A percentile compares a stretch with the other conserved stretches of the same genome.
These are phyloP conservation scores for Detonula confervacea DNA, from an alignment of 352 stramenopile genomes.

Conservation along the genomic window DNA sequence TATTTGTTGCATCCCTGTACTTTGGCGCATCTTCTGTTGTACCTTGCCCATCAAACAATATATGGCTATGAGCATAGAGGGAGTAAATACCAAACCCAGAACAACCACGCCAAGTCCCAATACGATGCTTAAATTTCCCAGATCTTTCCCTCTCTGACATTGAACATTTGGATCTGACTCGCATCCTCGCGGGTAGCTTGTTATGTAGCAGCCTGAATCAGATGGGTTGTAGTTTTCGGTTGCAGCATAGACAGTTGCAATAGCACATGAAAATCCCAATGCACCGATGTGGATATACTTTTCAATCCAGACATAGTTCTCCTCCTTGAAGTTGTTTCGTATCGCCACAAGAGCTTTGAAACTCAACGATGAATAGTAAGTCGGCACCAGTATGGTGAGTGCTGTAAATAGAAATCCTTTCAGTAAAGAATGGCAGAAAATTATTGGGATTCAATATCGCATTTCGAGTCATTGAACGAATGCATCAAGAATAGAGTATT, in stretches of 20 bases:
- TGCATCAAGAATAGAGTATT: background rate
- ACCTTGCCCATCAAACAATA: conserved; percentile 11
- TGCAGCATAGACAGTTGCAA: background rate
- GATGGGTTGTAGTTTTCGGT: conserved; percentile 32
- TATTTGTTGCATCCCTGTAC: conserved; percentile 1
- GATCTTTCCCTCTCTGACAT: conserved; percentile 18
- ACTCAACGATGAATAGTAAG: conserved; percentile 39
- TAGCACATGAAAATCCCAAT: background rate
- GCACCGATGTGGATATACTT: conserved; percentile 31
- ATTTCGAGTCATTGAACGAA: background rate
- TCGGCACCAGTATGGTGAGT: conserved; percentile 12
- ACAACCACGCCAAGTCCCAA: background rate
- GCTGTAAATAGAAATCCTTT: conserved; percentile 36
- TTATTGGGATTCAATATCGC: background rate
- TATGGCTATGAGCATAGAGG: conserved; percentile 1
- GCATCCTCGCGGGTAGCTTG: conserved; percentile 7
- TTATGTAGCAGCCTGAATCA: conserved; percentile 21
- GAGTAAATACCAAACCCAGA: conserved; percentile 9
- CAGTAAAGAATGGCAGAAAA: background rate
- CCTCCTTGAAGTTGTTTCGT: conserved; percentile 32
- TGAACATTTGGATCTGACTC: conserved; percentile 10
- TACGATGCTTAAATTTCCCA: background rate
- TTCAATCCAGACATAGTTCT: conserved; percentile 35
- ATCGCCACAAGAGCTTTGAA: conserved; percentile 26
- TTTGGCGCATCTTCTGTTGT: background rate